Evolutionary conservation across 2,329 filamentous ascomycete genomes (phyloP), one percentile per base, ranked within the genome.

Genomic region (Penicillium fuscoglaucum): DNA sequence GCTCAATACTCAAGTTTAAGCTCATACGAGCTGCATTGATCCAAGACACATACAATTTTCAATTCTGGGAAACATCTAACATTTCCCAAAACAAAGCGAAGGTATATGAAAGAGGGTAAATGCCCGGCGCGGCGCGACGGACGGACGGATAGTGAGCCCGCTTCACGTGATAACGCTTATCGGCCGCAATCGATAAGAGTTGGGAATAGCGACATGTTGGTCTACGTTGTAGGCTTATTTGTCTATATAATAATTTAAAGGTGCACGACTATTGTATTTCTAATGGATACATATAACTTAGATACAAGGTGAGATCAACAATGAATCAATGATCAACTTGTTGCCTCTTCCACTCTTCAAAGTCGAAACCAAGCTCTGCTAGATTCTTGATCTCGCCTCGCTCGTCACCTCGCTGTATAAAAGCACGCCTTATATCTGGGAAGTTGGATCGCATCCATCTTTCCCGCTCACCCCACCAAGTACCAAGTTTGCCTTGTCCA

Each of bases 391-490:
- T 87, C 7, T 75, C 78, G 47, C 73, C 64, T 57, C 84, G 79
- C 48, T 74, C 72, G 37, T 86, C 82, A 0, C 91, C 91, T 39
- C 79, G 78, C 61, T 83, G 79, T 58, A 88, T 83, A 71, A 95
- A 97, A 31, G 82, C 84, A 65, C 87, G 82, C 73, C 91, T 90
- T 37, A 93, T 90, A 13, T 86, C 80, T 0, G 83, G 80, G 65
- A 89, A 90, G 4, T 86, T 80, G 57, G 83, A 81, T 19, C 93
- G 82, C 68, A 89, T 82, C 90, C 90, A 96, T 52, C 86, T 84
- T 66, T 89, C 79, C 73, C 86, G 84, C 47, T 86, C 83, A 9
- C 83, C 82, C 92, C 93, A 97, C 28, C 77, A 77, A 3, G 88
- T 88, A 29, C 90, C 87, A 62, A 82, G 75, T 73, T 91, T 93